Percentiles rank a stretch among this genome's conserved stretches.
Evolutionary conservation across 2,329 filamentous ascomycete species (phyloP).

Genomic region (Xylariaceae sp.): DNA sequence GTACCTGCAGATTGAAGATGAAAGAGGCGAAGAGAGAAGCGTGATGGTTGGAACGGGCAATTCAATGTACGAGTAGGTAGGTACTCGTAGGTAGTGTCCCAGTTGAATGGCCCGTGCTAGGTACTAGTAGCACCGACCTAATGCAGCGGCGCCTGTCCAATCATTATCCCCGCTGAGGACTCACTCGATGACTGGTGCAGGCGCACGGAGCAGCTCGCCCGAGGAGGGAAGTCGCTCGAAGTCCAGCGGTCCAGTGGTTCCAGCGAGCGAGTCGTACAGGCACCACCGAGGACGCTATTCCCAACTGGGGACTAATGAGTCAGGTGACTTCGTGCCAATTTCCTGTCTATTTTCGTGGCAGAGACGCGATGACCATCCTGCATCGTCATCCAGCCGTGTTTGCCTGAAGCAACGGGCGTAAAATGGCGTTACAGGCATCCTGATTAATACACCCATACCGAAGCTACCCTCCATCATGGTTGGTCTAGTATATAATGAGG

Average conservation of each 20-base stretch:
- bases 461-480: slow-evolving; percentile 17
- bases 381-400: slow-evolving; percentile 30
- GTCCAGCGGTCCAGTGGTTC: background rate
- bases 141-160: too few relatives aligned
- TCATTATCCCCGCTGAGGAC: too few relatives aligned
- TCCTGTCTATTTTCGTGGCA: slow-evolving; percentile 16
- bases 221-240: too few relatives aligned
- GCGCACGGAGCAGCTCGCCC: too few relatives aligned
- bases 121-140: too few relatives aligned
- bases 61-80: too few relatives aligned
- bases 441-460: slow-evolving; percentile 3
- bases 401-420: slow-evolving; percentile 26
- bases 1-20: too few relatives aligned
- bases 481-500: slow-evolving; percentile 21
- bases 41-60: too few relatives aligned
- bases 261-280: background rate
- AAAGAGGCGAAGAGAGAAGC: too few relatives aligned
- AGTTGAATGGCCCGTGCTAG: too few relatives aligned
- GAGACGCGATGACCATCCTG: slow-evolving; percentile 29
- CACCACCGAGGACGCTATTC: background rate
- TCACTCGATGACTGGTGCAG: too few relatives aligned
- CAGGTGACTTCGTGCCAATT: slow-evolving; percentile 29
- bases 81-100: too few relatives aligned
- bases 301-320: slow-evolving; percentile 13
- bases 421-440: slow-evolving; percentile 16